Base-by-base conservation (phyloP, 441 rosid species). In the Erodium moschatum region DNA sequence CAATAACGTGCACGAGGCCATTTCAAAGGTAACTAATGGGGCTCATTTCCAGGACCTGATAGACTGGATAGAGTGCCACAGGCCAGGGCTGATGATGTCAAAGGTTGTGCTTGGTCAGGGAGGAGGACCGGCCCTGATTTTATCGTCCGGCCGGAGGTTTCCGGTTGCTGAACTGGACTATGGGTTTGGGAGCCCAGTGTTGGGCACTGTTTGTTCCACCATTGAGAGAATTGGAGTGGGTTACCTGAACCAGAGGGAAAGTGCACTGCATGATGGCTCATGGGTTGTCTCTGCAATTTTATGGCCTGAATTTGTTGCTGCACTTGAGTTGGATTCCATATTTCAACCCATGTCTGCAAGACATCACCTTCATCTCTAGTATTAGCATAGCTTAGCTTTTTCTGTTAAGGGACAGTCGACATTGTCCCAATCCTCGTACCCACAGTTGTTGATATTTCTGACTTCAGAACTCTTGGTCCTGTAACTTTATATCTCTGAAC, bases 81-180 rank as follows among this genome's bases (percentile, higher is more conserved):
- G 92, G 75, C 97, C 96, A 44, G 97, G 96, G 66, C 64, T 89
- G 85, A 86, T 92, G 91, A 72, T 92, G 19, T 79, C 90, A 18
- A 80, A 77, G 66, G 75, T 77, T 4, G 89, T 89, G 29, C 72
- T 92, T 0, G 96, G 91, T n/a, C 87, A 75, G 58, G 95, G 89
- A 66, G 92, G 86, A 38, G 95, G 89, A 65, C 97, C 96, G 1
- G 82, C 86, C 8, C 73, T 92, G 4, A 86, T 88, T 35, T 65
- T 92, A 77, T 89, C 96, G 42, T 88, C 97, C 3, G 95, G 96
- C 10, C 66, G 87, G 48, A 74, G 85, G 70, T 89, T 87, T 73
- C 95, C 91, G 0, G 90, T 88, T 10, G 80, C 87, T 21, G 90
- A 92, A 63, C 63, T 92, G 74, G 89, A 92, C 72, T 92, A 87